phyloP scores from a whole-genome alignment of 139 green algal genomes.

The Closterium sp. region DNA sequence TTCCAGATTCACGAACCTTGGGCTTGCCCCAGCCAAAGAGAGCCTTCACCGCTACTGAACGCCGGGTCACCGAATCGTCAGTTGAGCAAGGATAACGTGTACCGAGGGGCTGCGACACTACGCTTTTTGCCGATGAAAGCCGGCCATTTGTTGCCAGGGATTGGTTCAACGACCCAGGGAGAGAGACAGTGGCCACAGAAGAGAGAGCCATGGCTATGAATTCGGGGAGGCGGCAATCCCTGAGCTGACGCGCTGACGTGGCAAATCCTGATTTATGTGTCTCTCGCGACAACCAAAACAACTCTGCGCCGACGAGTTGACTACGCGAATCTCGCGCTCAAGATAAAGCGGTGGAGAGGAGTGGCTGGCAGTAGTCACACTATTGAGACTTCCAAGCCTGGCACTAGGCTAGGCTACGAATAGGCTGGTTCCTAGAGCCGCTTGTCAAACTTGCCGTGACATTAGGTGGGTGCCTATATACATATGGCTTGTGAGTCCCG shows the following conservation, averaged over 20 bases:
- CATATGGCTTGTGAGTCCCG: too few species aligned
- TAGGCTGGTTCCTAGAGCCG: too few species aligned
- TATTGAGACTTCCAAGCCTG: too few species aligned
- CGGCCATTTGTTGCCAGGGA: neutral
- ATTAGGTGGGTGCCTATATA: too few species aligned
- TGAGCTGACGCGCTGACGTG: neutral
- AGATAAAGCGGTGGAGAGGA: too few species aligned
- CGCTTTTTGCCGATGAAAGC: neutral
- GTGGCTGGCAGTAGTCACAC: too few species aligned
- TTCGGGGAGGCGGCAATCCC: neutral
- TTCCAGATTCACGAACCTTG: neutral
- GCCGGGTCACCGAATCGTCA: neutral
- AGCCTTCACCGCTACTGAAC: neutral
- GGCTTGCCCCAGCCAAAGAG: conserved; percentile 2
- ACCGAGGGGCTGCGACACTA: neutral
- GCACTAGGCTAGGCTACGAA: too few species aligned
- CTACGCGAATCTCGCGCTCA: too few species aligned
- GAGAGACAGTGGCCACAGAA: neutral
- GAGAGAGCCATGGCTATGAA: neutral
- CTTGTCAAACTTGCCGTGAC: too few species aligned
- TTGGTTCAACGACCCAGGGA: neutral
- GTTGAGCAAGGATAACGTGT: neutral
- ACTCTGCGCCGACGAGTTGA: too few species aligned
- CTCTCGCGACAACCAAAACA: neutral
- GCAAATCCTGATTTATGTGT: neutral